Conservation (phyloP, 75 land plant species). For the Adiantum capillusveneris region DNA sequence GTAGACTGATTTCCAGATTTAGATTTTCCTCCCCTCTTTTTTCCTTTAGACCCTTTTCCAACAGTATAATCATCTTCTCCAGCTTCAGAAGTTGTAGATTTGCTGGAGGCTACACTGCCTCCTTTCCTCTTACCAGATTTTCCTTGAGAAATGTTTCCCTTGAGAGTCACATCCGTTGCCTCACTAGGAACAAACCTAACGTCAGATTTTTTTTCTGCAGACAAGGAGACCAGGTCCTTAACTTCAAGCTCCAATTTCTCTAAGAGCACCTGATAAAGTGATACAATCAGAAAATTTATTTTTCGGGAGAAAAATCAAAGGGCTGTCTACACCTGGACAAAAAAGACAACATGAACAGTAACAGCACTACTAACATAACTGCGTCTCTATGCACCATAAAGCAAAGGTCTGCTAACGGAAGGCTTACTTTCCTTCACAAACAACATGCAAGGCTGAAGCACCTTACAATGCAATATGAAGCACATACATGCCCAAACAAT, state of each 20-base stretch:
- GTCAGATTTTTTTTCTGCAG: no score
- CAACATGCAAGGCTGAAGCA: no score
- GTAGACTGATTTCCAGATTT: constrained; percentile 31
- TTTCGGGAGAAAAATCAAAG: no score
- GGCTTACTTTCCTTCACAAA: no score
- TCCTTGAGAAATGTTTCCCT: not conserved
- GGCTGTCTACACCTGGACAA: no score
- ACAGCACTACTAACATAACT: no score
- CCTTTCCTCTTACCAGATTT: constrained; percentile 1
- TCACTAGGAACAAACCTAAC: not conserved
- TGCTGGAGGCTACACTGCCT: not conserved
- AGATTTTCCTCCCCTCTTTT: constrained; percentile 49
- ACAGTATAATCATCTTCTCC: constrained; percentile 28
- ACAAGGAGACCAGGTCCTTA: constrained; percentile 5
- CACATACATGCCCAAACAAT: no score
- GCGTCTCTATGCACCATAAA: no score
- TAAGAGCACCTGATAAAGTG: constrained; percentile 13
- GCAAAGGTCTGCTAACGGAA: no score
- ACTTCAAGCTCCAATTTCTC: constrained; percentile 24
- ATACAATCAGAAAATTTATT: no score
- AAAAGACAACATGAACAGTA: no score
- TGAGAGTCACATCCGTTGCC: not conserved
- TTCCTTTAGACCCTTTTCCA: constrained; percentile 41
- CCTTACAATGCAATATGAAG: no score
- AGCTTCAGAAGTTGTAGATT: constrained; percentile 2